Base-by-base conservation (phyloP, 2,329 filamentous ascomycete genomes). In the Penicillium corylophilum region DNA sequence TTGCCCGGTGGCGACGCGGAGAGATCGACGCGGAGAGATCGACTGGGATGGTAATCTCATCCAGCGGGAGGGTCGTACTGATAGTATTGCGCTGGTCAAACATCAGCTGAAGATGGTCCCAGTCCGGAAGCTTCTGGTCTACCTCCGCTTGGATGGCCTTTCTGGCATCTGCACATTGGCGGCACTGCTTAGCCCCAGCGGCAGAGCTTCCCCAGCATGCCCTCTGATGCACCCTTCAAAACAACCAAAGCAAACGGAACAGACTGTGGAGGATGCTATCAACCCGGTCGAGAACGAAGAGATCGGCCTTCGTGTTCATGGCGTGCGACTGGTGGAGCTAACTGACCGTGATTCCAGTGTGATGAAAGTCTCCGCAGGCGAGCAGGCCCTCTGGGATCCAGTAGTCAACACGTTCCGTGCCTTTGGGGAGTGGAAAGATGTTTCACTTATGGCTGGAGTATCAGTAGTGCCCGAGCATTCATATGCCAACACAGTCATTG, bases 331-430 rank as follows among this genome's bases (percentile, higher is more conserved):
- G 15, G 74, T 95, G 44, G 89, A 95, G 66, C 82, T 97, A 12
- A 95, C 90, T 0, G 92, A 96, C 63, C 90, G 93, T 80, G 88
- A 90, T 38, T 96, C 93, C 0, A 92, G 91, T 16, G 93, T 96
- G 62, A 97, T 97, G 93, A 87, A 90, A 62, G 90, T 95, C 10
- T 87, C 90, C 0, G 90, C 95, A 65, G 87, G 91, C 35, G 89
- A 94, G 44, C 82, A 85, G 54, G 82, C 82, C 23, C 78, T 82
- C 6, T 81, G 82, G 63, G 93, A 97, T 64, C 90, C 93, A 0
- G 86, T 97, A 4, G 84, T 96, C 48, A 96, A 95, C 67, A 89
- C 90, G 0, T 96, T 96, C 79, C 84, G 89, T 43, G 90, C 90
- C 0, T 92, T 96, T 61, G 90, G 90, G 1, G 87, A 88, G 56